Percentiles rank a stretch among this genome's conserved stretches.
Evolutionary conservation across 2,329 filamentous ascomycete genomes (phyloP).

Genomic region (Basipetospora chlamydospora): DNA sequence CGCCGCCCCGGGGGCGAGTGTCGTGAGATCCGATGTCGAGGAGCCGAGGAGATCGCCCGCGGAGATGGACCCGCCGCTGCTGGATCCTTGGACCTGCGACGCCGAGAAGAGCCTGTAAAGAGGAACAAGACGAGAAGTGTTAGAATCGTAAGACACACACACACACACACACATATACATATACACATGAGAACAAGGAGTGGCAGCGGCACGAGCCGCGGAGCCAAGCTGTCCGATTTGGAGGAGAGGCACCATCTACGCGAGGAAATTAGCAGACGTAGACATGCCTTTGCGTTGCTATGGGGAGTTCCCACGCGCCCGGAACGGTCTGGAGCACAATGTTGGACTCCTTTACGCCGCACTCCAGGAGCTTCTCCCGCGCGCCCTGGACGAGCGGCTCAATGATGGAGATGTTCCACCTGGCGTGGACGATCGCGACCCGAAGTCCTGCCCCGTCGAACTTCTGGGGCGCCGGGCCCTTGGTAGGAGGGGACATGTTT

Average conservation of each 20-base stretch:
- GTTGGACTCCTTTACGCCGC: conserved; percentile 75
- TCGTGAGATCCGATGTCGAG: conserved; percentile 51
- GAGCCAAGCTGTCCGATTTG: too few species aligned
- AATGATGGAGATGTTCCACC: conserved; percentile 88
- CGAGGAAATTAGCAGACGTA: too few species aligned
- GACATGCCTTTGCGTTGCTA: conserved; percentile 67
- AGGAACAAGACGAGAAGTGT: too few species aligned
- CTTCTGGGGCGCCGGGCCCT: conserved; percentile 41
- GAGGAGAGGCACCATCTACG: too few species aligned
- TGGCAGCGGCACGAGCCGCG: too few species aligned
- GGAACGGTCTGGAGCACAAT: conserved; percentile 84
- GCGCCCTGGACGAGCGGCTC: conserved; percentile 69
- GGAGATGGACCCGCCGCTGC: conserved; percentile 44
- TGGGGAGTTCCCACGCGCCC: conserved; percentile 86
- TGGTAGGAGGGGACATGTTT: too few species aligned
- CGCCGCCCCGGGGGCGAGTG: conserved; percentile 23
- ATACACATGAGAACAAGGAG: too few species aligned
- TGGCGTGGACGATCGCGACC: conserved; percentile 87
- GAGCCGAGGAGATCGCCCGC: conserved; percentile 65
- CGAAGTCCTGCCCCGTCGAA: conserved; percentile 61
- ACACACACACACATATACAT: too few species aligned
- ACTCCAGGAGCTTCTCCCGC: conserved; percentile 59
- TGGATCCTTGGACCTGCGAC: conserved; percentile 68
- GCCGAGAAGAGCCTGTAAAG: conserved; percentile 59
- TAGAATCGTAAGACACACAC: too few species aligned